Conservation (phyloP, 768 basidiomycete species). For the Tricholoma terreum region DNA sequence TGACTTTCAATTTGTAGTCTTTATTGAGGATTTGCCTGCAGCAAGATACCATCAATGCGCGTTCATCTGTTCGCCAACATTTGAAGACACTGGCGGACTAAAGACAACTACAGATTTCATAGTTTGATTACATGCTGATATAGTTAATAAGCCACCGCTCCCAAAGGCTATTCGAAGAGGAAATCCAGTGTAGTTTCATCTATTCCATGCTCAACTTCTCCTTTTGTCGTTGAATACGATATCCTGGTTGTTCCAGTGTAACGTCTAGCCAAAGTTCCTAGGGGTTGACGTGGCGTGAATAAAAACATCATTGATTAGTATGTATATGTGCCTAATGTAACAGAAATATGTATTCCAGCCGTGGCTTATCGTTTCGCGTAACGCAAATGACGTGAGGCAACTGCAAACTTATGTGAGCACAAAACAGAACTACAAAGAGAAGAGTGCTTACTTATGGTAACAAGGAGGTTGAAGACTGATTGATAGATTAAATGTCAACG, state of each 20-base stretch:
- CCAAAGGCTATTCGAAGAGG: too few species aligned
- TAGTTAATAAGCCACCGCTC: too few species aligned
- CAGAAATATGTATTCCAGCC: neutral
- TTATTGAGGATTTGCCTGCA: neutral
- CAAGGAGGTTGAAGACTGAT: slow-evolving; percentile 65
- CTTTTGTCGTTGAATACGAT: too few species aligned
- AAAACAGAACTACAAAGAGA: neutral
- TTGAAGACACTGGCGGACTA: neutral
- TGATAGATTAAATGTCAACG: neutral
- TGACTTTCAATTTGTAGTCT: neutral
- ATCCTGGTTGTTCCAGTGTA: too few species aligned
- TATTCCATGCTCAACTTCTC: too few species aligned
- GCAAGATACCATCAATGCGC: neutral
- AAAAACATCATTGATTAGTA: too few species aligned
- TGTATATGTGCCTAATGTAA: too few species aligned
- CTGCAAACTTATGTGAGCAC: slow-evolving; percentile 18
- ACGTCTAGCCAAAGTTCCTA: too few species aligned
- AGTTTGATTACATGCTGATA: too few species aligned
- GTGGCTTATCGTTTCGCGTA: slow-evolving; percentile 58
- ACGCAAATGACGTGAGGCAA: slow-evolving; percentile 70
- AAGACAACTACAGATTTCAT: neutral
- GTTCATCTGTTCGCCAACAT: neutral
- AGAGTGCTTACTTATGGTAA: slow-evolving; percentile 43
- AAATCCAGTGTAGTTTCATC: too few species aligned
- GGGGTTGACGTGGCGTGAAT: too few species aligned